These are phyloP conservation scores for Crithidia brevicula DNA, from an alignment of 208 protist genomes.

Conservation along the genomic window DNA sequence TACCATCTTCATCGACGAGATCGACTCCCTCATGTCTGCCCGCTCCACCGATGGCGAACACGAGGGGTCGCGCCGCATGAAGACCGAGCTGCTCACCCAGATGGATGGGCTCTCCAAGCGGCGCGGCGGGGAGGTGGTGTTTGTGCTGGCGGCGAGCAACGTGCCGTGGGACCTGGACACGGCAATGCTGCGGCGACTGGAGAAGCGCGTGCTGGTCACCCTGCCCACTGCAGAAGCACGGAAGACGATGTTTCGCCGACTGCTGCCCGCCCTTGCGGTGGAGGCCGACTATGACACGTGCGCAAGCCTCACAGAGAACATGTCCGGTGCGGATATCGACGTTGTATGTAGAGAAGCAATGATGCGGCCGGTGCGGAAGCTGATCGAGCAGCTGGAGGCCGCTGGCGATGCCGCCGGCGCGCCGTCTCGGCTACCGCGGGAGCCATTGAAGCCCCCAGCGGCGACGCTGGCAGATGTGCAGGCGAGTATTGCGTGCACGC, in stretches of 20 bases:
- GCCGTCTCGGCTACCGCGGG: constrained; percentile 27
- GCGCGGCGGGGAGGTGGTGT: constrained; percentile 80
- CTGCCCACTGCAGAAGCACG: constrained; percentile 81
- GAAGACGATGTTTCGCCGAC: constrained; percentile 65
- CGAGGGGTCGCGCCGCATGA: constrained; percentile 93
- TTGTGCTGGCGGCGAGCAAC: constrained; percentile 94
- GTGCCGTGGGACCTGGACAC: constrained; percentile 94
- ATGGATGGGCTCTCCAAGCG: constrained; percentile 93
- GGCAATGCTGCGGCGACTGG: constrained; percentile 91
- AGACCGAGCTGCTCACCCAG: constrained; percentile 94
- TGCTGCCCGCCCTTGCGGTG: constrained; percentile 42
- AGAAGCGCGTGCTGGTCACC: constrained; percentile 92
- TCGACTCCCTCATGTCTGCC: constrained; percentile 97
- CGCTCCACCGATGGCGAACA: constrained; percentile 95
- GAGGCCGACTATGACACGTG: constrained; percentile 64
- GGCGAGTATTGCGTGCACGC: constrained; percentile 78
- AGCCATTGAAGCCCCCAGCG: constrained; percentile 41
- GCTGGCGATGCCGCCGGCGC: constrained; percentile 17
- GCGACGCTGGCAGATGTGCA: constrained; percentile 81
- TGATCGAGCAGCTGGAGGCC: constrained; percentile 82
- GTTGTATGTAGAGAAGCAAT: constrained; percentile 91
- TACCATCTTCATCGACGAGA: constrained; percentile 99
- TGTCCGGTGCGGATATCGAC: constrained; percentile 93
- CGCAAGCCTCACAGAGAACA: constrained; percentile 69
- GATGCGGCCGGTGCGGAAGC: constrained; percentile 91